Evolutionary conservation across 805 yeast species (phyloP), one percentile per base, ranked within the genome.

Genomic region (Cyberlindnera galapagoensis): DNA sequence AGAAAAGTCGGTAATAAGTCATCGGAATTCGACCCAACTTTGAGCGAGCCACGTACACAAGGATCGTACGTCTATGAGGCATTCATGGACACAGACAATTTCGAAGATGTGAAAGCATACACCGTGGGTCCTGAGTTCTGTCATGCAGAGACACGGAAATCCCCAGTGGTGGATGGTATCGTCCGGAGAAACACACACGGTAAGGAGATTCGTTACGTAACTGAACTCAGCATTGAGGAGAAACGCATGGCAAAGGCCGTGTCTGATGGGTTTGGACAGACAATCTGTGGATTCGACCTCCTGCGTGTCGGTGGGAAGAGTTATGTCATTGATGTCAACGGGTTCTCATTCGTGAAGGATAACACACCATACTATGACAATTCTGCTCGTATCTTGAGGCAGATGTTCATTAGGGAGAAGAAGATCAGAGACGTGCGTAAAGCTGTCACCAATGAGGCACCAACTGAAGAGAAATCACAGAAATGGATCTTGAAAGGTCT

Each of bases 91-190:
- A 90, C 98, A 3, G 97, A 92, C 57, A 92, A 92, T 54, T 88
- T 87, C 51, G 98, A 92, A 61, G 99, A 92, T 58, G 99, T 92
- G 41, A 92, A 92, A 60, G 97, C 97, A 0, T 92, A 92, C 57
- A 92, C 99, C 1, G 97, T 92, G 4, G 97, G 98, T 1, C 76
- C 80, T 3, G 64, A 64, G 13, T 92, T 73, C 52, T 92, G 98
- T 55, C 99, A 92, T 57, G 99, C 98, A 0, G 99, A 92, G 54
- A 92, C 99, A 2, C 72, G 99, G 51, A 92, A 92, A 57, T 86
- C 96, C 0, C 99, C 99, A 1, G 98, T 92, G 4, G 98, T 92
- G n/a, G 99, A 92, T 61, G 99, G 99, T 28, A 84, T 92, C 36
- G 99, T 92, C 17, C 72, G 97, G 51, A 74, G 99, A 56, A 92